Evolutionary conservation across 805 yeast species (phyloP), one percentile per base, ranked within the genome.

Genomic region (Yamadazyma laniorum): DNA sequence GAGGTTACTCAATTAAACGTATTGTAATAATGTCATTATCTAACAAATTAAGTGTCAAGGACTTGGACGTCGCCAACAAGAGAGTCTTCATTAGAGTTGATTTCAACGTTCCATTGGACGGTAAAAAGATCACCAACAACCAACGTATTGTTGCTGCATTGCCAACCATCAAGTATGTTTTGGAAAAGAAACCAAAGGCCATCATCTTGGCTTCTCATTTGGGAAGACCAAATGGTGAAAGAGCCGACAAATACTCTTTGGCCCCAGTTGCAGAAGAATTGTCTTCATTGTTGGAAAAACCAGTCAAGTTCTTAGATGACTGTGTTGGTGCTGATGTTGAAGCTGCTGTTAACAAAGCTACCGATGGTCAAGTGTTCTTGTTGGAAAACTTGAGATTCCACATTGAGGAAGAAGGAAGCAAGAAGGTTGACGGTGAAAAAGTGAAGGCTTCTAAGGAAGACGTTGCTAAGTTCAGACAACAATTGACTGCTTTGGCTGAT

Each of bases 121-220:
- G 97, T 55, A 79, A 78, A 60, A 90, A 82, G 65, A 93, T 93
- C 77, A 95, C 99, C 75, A 93, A 95, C 82, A 95, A 93, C 78
- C 98, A 93, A 76, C 85, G 99, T 75, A 93, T 93, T 62, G 98
- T 90, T 58, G 99, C 99, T 65, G 99, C 99, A 53, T 74, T 95
- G 58, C 99, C 99, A 68, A 91, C 99, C 55, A 93, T 93, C 75
- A 70, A 95, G 72, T 93, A 91, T 67, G 97, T 91, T 38, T 74
- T 85, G 64, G 91, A 86, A 63, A 83, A 91, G 53, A 79, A 85
- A 59, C 96, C 99, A 63, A 88, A 84, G 77, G 87, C 80, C 52
- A 82, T 93, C 52, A 75, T 93, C 53, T 79, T 93, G 56, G 98
- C 97, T 51, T 90, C 98, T 45, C 99, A 93, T 69, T 79, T 93